Base-by-base conservation (phyloP, 2,329 filamentous ascomycete species). In the Hymenoscyphus occultus region DNA sequence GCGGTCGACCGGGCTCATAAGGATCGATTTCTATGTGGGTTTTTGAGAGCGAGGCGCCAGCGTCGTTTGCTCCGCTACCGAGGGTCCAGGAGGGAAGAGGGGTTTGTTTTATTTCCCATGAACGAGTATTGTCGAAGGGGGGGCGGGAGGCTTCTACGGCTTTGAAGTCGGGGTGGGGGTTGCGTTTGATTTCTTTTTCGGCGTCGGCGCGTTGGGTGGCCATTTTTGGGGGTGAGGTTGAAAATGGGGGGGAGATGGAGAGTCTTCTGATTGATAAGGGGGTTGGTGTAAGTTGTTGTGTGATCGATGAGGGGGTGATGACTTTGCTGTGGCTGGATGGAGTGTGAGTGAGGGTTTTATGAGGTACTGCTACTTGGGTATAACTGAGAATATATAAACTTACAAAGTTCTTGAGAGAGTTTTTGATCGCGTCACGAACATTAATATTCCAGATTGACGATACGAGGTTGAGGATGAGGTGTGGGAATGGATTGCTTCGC, bases 11-110 rank as follows among this genome's bases (percentile, higher is more conserved):
- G 35, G 86, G 80, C 64, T 83, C 89, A 76, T 93, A 87, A 0
- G 93, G 93, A 77, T 97, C 89, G 72, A 97, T 96, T 74, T 88
- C 80, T 69, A 94, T 78, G 78, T 97, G 91, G 1, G 73, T 63
- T 16, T 80, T 76, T 65, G 86, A 84, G 63, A 69, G 80, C 75
- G 68, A 84, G 72, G 64, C 78, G 5, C 74, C 72, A 54, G 71
- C 60, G 31, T 80, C 76, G 79, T 92, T 93, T 66, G 86, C 82
- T 69, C 90, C 90, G 59, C 80, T 75, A 63, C 90, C 90, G 65
- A 83, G 82, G 48, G 81, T 80, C 91, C 91, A 93, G 56, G 78
- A 74, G 0, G 91, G 87, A 22, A 83, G 77, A n/a, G 82, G 79
- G 0, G 90, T 88, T 74, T 91, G 83, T 22, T 84, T 89, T 77